Evolutionary conservation across 148 eudicot genomes (phyloP), one percentile per base, ranked within the genome.

Genomic region (Polygonum aviculare): DNA sequence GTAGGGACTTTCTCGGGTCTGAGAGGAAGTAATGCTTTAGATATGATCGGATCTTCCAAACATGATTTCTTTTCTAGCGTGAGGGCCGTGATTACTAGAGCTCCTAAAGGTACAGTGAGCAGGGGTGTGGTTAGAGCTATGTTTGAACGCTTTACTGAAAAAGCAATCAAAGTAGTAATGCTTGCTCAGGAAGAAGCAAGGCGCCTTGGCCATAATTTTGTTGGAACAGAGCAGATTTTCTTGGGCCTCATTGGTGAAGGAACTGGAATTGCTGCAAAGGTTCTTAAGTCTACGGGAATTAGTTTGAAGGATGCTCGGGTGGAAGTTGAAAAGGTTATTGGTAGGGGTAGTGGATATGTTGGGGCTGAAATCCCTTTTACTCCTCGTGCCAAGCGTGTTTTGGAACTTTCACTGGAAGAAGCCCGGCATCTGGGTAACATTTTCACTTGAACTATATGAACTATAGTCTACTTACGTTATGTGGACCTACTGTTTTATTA

Each of bases 151-250:
- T 94, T 94, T 57, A 94, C 98, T 14, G 98, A 94, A 76, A 91
- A 91, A 80, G 97, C 98, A 36, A 91, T 94, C n/a, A 94, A 91
- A 82, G 98, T 94, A n/a, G 90, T 90, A 71, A 88, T 94, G 98
- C 93, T 94, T 83, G 93, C 98, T 31, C 98, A 94, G 82, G 98
- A 94, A 80, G 98, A 94, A 81, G 93, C 98, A 9, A 87, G 94
- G 59, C 77, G 98, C 39, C 84, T 94, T 39, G 98, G 98, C 71
- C 98, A 94, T 76, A 94, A 90, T 73, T 85, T 90, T 80, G 98
- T 94, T 78, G 98, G 98, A 69, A 94, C 98, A 6, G 47, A 44
- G 47, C 47, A 44, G 47, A 44, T 44, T 44, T 10, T 44, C 47
- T 44, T 44, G 47, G 47, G 47, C 9, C 47, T 44, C 47, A 6